Conservation (phyloP, 2,329 filamentous ascomycete species). For the Ascomycota sp. region DNA sequence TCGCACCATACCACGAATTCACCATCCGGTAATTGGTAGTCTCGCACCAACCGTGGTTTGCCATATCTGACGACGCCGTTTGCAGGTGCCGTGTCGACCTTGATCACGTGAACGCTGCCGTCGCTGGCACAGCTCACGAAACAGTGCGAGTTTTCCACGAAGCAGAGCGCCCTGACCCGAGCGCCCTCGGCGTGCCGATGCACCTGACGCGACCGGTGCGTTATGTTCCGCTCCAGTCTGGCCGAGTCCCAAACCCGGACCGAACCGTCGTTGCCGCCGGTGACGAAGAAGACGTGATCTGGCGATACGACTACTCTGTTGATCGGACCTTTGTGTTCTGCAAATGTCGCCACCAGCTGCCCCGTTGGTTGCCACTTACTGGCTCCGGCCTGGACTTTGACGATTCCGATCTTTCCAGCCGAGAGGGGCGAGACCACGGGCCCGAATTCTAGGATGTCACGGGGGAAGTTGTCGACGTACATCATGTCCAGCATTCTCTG, state of each 20-base stretch:
- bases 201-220: conserved; percentile 67
- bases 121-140: conserved; percentile 82
- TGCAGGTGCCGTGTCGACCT: conserved; percentile 35
- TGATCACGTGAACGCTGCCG: conserved; percentile 73
- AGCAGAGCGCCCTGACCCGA: conserved; percentile 62
- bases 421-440: conserved; percentile 53
- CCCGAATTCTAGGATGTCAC: conserved; percentile 48
- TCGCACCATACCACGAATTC: conserved; percentile 80
- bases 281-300: conserved; percentile 87
- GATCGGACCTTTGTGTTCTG: conserved; percentile 65
- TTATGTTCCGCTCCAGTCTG: conserved; percentile 74
- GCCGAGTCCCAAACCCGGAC: conserved; percentile 88
- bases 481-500: conserved; percentile 61
- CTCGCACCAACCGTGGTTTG: conserved; percentile 51
- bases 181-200: conserved; percentile 51
- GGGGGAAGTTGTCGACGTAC: conserved; percentile 50
- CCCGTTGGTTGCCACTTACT: conserved; percentile 61
- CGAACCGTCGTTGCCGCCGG: conserved; percentile 71
- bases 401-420: conserved; percentile 27
- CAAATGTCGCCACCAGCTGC: conserved; percentile 64
- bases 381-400: conserved; percentile 21
- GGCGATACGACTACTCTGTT: conserved; percentile 65
- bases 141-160: conserved; percentile 81
- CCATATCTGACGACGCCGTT: conserved; percentile 46
- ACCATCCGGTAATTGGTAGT: conserved; percentile 50